Evolutionary conservation across 225 moss, liverwort and hornwort genomes (phyloP).

Genomic region (Pseudisothecium myosuroides): DNA sequence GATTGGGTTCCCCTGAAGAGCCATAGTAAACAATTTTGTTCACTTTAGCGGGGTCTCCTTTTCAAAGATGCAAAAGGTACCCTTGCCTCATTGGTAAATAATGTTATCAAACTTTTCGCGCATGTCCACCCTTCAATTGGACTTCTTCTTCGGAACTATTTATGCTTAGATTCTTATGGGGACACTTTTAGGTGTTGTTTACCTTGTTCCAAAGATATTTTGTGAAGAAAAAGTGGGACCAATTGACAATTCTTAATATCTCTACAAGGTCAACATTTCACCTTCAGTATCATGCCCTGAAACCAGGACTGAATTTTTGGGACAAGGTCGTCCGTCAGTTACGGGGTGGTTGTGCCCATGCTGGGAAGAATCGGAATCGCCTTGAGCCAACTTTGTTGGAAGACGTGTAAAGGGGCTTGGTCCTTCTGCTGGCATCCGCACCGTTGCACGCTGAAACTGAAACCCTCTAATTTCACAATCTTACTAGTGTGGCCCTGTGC

Average conservation of each 20-base stretch:
- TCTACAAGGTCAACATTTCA: neutral
- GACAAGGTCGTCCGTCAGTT: neutral
- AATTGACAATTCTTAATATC: neutral
- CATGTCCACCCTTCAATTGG: neutral
- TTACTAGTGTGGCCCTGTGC: too few relatives aligned
- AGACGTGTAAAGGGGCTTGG: neutral
- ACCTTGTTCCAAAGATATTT: neutral
- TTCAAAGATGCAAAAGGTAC: neutral
- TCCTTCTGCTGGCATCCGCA: neutral
- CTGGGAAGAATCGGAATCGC: neutral
- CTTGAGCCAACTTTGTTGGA: neutral
- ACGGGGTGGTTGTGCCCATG: neutral
- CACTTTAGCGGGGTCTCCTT: accelerated
- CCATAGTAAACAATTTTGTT: neutral
- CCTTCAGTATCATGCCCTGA: neutral
- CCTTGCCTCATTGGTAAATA: neutral
- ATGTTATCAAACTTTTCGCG: too few relatives aligned
- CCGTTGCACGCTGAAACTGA: neutral
- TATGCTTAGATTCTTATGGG: neutral
- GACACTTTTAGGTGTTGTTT: neutral
- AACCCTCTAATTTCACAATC: too few relatives aligned
- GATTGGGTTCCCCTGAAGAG: accelerated
- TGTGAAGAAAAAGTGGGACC: neutral
- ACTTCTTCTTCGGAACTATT: neutral
- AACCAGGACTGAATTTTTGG: neutral